A percentile compares a stretch with the other conserved stretches of the same genome.
phyloP scores from a whole-genome alignment of 495 filamentous ascomycete genomes.

The Penicillium silybi region DNA sequence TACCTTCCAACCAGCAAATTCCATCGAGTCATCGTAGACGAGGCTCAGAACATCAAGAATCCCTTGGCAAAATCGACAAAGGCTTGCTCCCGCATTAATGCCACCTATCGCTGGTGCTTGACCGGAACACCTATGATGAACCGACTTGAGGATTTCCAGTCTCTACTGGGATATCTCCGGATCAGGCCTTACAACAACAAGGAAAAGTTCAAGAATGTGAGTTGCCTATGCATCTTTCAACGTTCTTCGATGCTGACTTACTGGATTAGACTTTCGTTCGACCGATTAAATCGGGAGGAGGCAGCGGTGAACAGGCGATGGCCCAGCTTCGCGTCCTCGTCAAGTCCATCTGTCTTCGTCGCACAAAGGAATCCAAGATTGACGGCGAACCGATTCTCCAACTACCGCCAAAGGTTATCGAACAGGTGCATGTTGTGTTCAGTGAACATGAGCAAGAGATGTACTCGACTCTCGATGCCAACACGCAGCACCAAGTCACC shows the following conservation, averaged over 20 bases:
- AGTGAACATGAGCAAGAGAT: conserved; percentile 65
- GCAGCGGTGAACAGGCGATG: conserved; percentile 51
- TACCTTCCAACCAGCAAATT: conserved; percentile 64
- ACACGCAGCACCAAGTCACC: conserved; percentile 69
- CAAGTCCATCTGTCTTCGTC: conserved; percentile 79
- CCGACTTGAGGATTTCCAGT: conserved; percentile 73
- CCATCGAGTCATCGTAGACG: conserved; percentile 85
- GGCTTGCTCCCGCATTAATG: conserved; percentile 57
- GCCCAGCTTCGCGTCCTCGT: conserved; percentile 71
- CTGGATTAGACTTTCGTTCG: conserved; percentile 41
- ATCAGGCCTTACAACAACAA: conserved; percentile 75
- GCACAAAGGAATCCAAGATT: conserved; percentile 78
- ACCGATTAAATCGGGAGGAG: conserved; percentile 44
- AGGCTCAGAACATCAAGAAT: conserved; percentile 95
- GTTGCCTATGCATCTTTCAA: conserved; percentile 6
- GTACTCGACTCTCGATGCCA: conserved; percentile 67
- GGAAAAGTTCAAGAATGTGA: conserved; percentile 56
- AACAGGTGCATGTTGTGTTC: conserved; percentile 67
- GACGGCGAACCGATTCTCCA: conserved; percentile 81
- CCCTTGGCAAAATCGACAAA: conserved; percentile 60
- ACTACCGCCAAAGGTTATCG: conserved; percentile 66
- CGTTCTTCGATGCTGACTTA: conserved; percentile 17
- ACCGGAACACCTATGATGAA: conserved; percentile 98
- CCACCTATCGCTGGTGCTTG: conserved; percentile 75
- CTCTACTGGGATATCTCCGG: conserved; percentile 74